Base-by-base conservation (phyloP, 2,329 filamentous ascomycete genomes). In the Aspergillus aculeatus region DNA sequence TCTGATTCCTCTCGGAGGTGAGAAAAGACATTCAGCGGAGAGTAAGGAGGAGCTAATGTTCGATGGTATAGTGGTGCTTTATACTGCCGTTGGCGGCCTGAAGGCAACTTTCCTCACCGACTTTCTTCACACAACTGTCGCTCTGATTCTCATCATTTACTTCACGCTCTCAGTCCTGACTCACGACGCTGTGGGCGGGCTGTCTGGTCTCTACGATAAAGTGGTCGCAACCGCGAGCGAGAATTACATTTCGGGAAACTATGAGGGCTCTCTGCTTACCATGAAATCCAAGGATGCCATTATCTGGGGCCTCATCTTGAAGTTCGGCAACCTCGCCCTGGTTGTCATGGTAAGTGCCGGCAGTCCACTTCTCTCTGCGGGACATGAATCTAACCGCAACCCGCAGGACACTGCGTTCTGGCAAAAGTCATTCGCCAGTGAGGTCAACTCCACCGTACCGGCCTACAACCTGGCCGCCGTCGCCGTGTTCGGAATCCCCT, bases 81-180 rank as follows among this genome's bases (percentile, higher is more conserved):
- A 82, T 60, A 82, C 80, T 0, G 78, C 77, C 0, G 77, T 81
- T 3, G 80, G 80, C 6, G 80, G 80, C 3, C 65, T 82, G 4
- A 82, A 82, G 57, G 80, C 80, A 0, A 82, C 80, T 0, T 82
- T 82, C 57, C 62, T 82, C 6, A 82, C 80, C 0, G 80, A 82
- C 59, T 82, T 77, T 48, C 60, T 81, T 2, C 81, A 83, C 58
- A 83, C 81, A 0, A 72, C 77, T 0, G 75, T 83, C 51, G 78
- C 78, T 1, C 63, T 83, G 4, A 77, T 83, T 29, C 70, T 83
- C 4, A 73, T 83, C 21, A 78, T 82, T 19, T 82, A 78, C 62
- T 82, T 82, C 62, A 79, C 80, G 0, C 64, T 83, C 2, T 68
- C 73, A 0, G 74, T 82, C n/a, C 62, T 82, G 5, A 78, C 74